Evolutionary conservation across 2,329 filamentous ascomycete genomes (phyloP).

Genomic region (Alternaria rosae): DNA sequence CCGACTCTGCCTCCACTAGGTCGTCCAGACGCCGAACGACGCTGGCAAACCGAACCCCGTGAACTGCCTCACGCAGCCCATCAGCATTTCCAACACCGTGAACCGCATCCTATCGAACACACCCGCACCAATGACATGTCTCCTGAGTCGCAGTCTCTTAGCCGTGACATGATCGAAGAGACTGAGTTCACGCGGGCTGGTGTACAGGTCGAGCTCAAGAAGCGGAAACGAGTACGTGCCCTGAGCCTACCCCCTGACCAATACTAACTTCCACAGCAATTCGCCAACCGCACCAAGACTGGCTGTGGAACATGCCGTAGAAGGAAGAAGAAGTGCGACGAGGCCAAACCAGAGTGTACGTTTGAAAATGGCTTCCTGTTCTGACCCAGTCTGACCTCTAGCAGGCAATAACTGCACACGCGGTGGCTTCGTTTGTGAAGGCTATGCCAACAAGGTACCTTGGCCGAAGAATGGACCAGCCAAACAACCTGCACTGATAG

Average conservation of each 20-base stretch:
- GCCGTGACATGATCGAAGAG: conserved; percentile 20
- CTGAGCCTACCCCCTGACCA: background rate
- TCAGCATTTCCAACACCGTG: conserved; percentile 36
- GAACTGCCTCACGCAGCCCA: conserved; percentile 33
- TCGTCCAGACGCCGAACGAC: conserved; percentile 33
- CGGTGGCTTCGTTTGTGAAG: conserved; percentile 88
- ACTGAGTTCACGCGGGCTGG: conserved; percentile 53
- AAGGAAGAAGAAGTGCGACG: conserved; percentile 98
- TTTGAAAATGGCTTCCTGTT: conserved; percentile 25
- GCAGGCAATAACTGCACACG: conserved; percentile 79
- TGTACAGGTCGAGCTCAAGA: conserved; percentile 57
- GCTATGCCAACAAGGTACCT: conserved; percentile 80
- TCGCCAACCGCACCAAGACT: conserved; percentile 95
- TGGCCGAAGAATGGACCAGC: conserved; percentile 79
- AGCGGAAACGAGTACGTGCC: conserved; percentile 55
- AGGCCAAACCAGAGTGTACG: conserved; percentile 90
- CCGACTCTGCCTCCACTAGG: conserved; percentile 40
- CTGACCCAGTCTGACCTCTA: conserved; percentile 4
- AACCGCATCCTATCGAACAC: conserved; percentile 32
- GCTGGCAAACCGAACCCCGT: conserved; percentile 40
- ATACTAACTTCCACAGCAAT: conserved; percentile 61
- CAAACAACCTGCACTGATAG: conserved; percentile 74
- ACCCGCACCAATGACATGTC: conserved; percentile 14
- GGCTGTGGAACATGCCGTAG: conserved; percentile 90
- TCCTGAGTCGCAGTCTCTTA: conserved; percentile 10